phyloP scores from a whole-genome alignment of 768 basidiomycete genomes.

The Rhizopogon salebrosus region DNA sequence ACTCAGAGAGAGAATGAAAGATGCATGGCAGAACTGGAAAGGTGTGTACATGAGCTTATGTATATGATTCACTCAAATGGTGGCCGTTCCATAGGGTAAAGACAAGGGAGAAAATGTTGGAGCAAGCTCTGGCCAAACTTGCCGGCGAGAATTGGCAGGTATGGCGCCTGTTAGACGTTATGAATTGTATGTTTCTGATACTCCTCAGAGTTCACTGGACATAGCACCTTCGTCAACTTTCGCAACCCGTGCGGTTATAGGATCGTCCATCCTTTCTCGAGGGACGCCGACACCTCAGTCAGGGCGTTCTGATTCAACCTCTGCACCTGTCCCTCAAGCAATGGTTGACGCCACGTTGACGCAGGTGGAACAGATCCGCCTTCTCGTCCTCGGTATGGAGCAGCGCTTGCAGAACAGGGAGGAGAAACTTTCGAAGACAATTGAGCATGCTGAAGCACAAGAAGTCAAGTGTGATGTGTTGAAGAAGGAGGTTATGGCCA shows the following conservation, averaged over 20 bases:
- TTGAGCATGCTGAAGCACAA: slow-evolving; percentile 58
- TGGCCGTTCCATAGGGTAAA: slow-evolving; percentile 38
- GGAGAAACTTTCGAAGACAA: slow-evolving; percentile 52
- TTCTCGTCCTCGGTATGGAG: slow-evolving; percentile 72
- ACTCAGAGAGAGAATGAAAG: slow-evolving; percentile 84
- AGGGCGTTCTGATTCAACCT: slow-evolving; percentile 11
- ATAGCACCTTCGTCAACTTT: slow-evolving; percentile 28
- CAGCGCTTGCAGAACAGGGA: slow-evolving; percentile 62
- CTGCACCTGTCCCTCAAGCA: slow-evolving; percentile 16
- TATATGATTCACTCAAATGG: neutral
- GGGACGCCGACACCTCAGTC: slow-evolving; percentile 10
- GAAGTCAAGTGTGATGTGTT: slow-evolving; percentile 47
- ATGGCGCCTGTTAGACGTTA: slow-evolving; percentile 7
- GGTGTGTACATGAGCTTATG: slow-evolving; percentile 34
- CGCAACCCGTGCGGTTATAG: slow-evolving; percentile 21
- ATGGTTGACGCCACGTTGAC: slow-evolving; percentile 40
- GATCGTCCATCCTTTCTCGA: slow-evolving; percentile 22
- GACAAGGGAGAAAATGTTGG: slow-evolving; percentile 71
- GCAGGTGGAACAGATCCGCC: slow-evolving; percentile 63
- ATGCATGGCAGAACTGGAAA: slow-evolving; percentile 76
- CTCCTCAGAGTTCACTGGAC: slow-evolving; percentile 27
- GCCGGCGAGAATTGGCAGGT: slow-evolving; percentile 86
- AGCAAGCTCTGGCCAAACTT: slow-evolving; percentile 62
- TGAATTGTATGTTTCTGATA: neutral
- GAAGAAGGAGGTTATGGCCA: slow-evolving; percentile 32